Evolutionary conservation across 441 rosid genomes (phyloP), one percentile per base, ranked within the genome.

Genomic region (Brassica hybrid): DNA sequence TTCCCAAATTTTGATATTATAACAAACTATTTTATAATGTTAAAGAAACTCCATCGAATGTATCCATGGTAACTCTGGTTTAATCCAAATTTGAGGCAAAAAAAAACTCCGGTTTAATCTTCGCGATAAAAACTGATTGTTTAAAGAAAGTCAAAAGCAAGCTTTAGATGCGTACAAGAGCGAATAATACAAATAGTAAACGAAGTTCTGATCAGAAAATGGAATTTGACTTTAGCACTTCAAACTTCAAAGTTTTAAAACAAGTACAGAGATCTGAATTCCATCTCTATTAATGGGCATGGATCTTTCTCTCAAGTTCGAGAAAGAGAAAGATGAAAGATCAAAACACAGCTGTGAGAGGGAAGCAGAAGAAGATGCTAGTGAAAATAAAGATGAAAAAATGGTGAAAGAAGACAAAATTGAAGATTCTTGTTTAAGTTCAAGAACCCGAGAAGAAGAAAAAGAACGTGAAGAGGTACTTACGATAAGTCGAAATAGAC

Each of bases 161-260:
- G 76, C 72, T 69, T 84, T 73, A 85, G 94, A 88, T 86, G 94
- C 92, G 83, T 85, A 91, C 77, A 76, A 79, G 81, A 73, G 78
- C 80, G 84, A 79, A 79, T 78, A 78, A 85, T 83, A 77, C 83
- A 82, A 76, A 75, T 82, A 83, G 83, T 81, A 72, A 83, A 77
- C 84, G 86, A 74, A 59, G 27, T 57, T 75, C 72, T 74, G 79
- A 74, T 69, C 68, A 65, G 38, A 58, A 65, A 64, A 57, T 63
- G 76, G 61, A 83, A 69, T 83, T 93, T 88, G 96, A 93, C 94
- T 89, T 89, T 81, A 79, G 89, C 79, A 82, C 83, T 86, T 84
- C 83, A 86, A 88, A 87, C 79, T 9, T 67, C 38, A 72, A 56
- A 74, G 60, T 61, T 43, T 52, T 34, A 25, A 72, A 41, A 72